Evolutionary conservation across 331 rosid species (phyloP).

Genomic region (Cydonia oblonga): DNA sequence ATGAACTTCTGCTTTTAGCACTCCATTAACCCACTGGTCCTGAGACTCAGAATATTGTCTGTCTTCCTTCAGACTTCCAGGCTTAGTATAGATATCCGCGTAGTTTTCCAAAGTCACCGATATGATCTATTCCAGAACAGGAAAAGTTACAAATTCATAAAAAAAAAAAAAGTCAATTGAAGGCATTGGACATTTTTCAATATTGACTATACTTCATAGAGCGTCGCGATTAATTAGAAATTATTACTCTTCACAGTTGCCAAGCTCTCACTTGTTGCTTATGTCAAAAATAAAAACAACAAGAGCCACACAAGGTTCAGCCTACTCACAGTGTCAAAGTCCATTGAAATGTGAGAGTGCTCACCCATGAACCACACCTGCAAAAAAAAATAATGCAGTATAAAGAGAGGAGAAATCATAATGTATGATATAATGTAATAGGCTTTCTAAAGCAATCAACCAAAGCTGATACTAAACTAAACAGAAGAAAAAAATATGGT

Average conservation of each 20-base stretch:
- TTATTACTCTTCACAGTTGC: too few relatives aligned
- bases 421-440: background rate
- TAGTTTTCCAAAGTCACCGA: conserved; percentile 79
- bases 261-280: too few relatives aligned
- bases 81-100: conserved; percentile 23
- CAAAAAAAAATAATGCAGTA: conserved; percentile 8
- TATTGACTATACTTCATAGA: too few relatives aligned
- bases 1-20: conserved; percentile 26
- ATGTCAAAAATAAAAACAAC: background rate
- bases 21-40: conserved; percentile 36
- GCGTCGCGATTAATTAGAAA: too few relatives aligned
- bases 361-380: conserved; percentile 91
- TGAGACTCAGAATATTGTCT: conserved; percentile 24
- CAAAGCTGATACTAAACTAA: too few relatives aligned
- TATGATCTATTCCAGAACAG: conserved; percentile 51
- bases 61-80: conserved; percentile 27
- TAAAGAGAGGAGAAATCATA: background rate
- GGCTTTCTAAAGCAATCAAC: too few relatives aligned
- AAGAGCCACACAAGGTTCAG: conserved; percentile 12
- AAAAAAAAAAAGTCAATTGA: conserved; percentile 1
- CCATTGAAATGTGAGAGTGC: conserved; percentile 85
- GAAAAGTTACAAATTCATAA: conserved; percentile 14
- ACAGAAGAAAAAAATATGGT: background rate
- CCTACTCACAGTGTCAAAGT: conserved; percentile 67
- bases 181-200: background rate